Evolutionary conservation across 2,329 filamentous ascomycete species (phyloP), one percentile per base, ranked within the genome.

Genomic region (Colletotrichum sp.): DNA sequence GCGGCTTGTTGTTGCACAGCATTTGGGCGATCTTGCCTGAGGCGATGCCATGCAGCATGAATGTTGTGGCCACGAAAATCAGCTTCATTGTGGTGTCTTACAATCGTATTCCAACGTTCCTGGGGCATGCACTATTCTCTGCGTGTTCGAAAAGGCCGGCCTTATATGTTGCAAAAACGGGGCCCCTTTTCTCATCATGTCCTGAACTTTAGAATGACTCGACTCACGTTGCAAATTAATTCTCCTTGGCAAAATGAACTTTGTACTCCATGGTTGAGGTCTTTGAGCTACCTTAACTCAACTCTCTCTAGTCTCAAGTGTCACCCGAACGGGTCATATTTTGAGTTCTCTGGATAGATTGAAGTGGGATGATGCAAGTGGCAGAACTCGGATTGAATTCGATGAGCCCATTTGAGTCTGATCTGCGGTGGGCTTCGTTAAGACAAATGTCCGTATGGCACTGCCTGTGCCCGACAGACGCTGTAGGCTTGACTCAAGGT

Each of bases 71-170:
- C n/a, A 52, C 44, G 0, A 52, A 1, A 0, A 52, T 8, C n/a
- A 52, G n/a, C n/a, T 52, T 52, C 44, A 22, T 52, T 13, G 0
- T 8, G 11, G 2, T 22, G 44, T 52, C 6, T 22, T 22, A 6
- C n/a, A 52, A 22, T 22, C 1, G 11, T 22, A 7, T 22, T 22
- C 44, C n/a, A 52, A 8, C 5, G n/a, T 22, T 13, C 12, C 3
- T 52, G 11, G n/a, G 44, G 3, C 0, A 8, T 4, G n/a, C n/a
- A 52, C 0, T 13, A 4, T 13, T 52, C n/a, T 52, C 0, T 22
- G 0, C 0, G n/a, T 13, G 11, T 3, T 13, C 11, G 44, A 13
- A 52, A 22, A 0, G 44, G 12, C 2, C n/a, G n/a, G n/a, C 44
- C 44, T 52, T 52, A 52, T 52, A 52, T 52, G 11, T 52, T 13